Evolutionary conservation across 1,284 basidiomycete genomes (phyloP), one percentile per base, ranked within the genome.

Genomic region (Exobasidium rhododendri): DNA sequence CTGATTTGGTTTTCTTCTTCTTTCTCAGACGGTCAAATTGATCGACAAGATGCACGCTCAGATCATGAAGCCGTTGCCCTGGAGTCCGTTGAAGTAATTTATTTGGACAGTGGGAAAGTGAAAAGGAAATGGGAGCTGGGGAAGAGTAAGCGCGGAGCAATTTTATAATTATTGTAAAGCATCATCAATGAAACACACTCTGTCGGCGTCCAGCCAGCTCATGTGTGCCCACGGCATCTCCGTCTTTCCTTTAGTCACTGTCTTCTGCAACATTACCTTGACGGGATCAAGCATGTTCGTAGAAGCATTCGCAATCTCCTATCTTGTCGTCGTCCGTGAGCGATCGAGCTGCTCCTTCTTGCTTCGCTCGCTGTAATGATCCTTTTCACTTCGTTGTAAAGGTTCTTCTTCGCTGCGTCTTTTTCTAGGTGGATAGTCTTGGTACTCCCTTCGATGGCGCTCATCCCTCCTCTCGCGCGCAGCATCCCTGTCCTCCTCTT

Each of bases 41-140:
- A 75, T 78, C 49, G 71, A 78, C 53, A 75, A 68, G 65, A 78
- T 78, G 75, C 73, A 78, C 45, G 73, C 74, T 4, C 75, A 78
- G 62, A 78, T 78, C 55, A 77, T 78, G 73, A 55, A 61, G 24
- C 73, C 74, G 0, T 44, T 75, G 46, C 67, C 69, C n/a, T 75
- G 72, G 46, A 56, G 49, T 13, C 66, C 66, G 22, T 56, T 68
- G 28, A 35, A 61, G 10, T 67, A 43, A 65, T 17, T 17, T 4
- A 45, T 4, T 4, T 22, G 3, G 3, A 3, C 3, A 3, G 10
- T 45, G 17, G 44, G 17, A 45, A 45, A 45, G 44, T 11, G 17
- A n/a, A n/a, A n/a, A n/a, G n/a, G n/a, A n/a, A n/a, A n/a, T 70
- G n/a, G n/a, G n/a, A n/a, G n/a, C n/a, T n/a, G n/a, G n/a, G n/a